Evolutionary conservation across 2,329 filamentous ascomycete species (phyloP), one percentile per base, ranked within the genome.

Genomic region (Aspergillus sp.): DNA sequence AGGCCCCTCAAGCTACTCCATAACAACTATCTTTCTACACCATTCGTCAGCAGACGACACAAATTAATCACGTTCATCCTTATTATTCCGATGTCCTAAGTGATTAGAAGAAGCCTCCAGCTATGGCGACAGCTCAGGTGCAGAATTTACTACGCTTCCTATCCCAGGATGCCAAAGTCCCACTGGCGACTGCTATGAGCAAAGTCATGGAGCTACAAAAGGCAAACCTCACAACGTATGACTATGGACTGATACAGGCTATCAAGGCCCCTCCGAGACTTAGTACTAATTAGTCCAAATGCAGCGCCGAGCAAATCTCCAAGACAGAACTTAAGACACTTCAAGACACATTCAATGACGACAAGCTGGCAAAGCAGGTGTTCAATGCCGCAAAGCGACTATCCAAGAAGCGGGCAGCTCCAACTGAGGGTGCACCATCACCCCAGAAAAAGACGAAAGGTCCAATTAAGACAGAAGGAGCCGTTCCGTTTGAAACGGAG

Each of bases 341-440:
- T 14, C 75, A 80, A 60, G 60, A 70, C n/a, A 69, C 79, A 31
- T 79, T 79, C 61, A 63, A 69, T 51, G 84, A 87, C 56, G 80
- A 84, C 7, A 87, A 86, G 65, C 47, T 81, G 4, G 78, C 82
- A 14, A 86, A 84, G 65, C 82, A 86, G 68, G 77, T 87, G 14
- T 73, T 82, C 50, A 83, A 81, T 64, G 84, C 84, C 32, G 83
- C 84, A 2, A 87, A 86, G 72, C 77, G 82, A 18, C 73, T 81
- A 2, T 78, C 76, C 4, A 87, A 85, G 71, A 87, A 87, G 68
- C 81, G 85, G 24, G 64, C 67, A 51, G 72, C 79, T 4, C 69
- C 76, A 22, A 72, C 75, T 46, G 73, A 75, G 20, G 64, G 62
- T 49, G 58, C 67, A 36, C 49, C 66, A 3, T 71, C 78, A 3